phyloP scores from a whole-genome alignment of 495 filamentous ascomycete genomes.

The Talaromyces stipitatus region DNA sequence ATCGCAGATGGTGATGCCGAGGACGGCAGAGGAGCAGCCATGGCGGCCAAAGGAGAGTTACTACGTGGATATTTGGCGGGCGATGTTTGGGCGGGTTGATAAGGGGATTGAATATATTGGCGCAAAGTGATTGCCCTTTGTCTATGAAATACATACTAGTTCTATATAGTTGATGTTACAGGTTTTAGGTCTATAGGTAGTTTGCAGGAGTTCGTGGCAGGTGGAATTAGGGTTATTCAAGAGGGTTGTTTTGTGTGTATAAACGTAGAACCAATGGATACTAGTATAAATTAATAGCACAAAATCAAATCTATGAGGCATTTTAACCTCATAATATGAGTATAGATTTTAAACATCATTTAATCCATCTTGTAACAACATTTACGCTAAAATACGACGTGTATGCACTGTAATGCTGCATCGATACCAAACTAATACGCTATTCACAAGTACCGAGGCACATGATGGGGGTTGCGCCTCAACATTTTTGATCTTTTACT shows the following conservation, averaged over 20 bases:
- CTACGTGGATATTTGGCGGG: slow-evolving; percentile 4
- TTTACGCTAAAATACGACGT: not conserved
- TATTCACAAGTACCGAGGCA: slow-evolving; percentile 1
- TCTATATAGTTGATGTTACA: not conserved
- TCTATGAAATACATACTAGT: not conserved
- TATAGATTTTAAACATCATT: not conserved
- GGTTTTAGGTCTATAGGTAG: not conserved
- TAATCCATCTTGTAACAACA: not conserved
- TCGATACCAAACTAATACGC: not conserved
- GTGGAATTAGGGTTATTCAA: not conserved
- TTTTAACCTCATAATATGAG: not conserved
- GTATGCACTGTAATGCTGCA: not conserved
- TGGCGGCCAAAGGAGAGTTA: slow-evolving; percentile 7
- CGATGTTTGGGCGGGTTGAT: slow-evolving; percentile 5
- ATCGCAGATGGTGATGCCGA: slow-evolving; percentile 4
- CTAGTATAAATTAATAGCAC: not conserved
- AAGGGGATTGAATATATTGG: slow-evolving; percentile 8
- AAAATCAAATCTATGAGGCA: not conserved
- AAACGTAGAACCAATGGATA: not conserved
- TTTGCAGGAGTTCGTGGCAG: not conserved
- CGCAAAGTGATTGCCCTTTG: not conserved
- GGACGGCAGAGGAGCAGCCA: slow-evolving; percentile 3
- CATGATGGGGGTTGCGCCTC: not conserved
- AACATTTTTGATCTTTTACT: not conserved
- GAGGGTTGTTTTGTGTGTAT: too few species aligned